Evolutionary conservation across 2,329 filamentous ascomycete species (phyloP), one percentile per base, ranked within the genome.

Genomic region (Blumeria hordei): DNA sequence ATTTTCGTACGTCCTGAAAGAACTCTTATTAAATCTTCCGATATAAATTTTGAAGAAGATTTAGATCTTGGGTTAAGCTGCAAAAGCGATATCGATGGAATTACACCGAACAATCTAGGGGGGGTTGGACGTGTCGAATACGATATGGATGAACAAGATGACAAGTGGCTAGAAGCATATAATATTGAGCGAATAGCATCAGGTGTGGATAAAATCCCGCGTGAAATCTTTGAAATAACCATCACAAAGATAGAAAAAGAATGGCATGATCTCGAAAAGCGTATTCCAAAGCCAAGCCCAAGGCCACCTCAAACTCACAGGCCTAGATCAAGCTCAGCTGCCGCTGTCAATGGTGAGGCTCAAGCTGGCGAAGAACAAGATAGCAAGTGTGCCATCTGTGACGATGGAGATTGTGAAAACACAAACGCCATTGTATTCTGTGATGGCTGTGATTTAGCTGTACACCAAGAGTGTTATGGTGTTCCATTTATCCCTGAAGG

Each of bases 231-330:
- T 64, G 92, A 98, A 67, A 93, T 96, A 58, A 93, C 88, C 14
- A 93, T 98, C 70, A 98, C 92, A 9, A 95, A 95, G 67, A 95
- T 98, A 57, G 92, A 98, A 68, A 95, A 95, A 69, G 90, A 96
- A 67, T 98, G 92, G 86, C 87, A 96, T 67, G 85, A 86, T 6
- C 72, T 98, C 7, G 92, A 98, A 68, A 95, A 94, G 71, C 77
- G 88, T 58, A 96, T 98, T 64, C 92, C 92, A 0, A 98, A 98
- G 66, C 87, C 88, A 12, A 94, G 94, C 64, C 90, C 90, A 0
- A 95, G 95, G 62, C 88, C 92, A 49, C 88, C 90, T 12, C 90
- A 95, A 69, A 95, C 88, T 3, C 88, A 95, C 65, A 77, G 90
- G 37, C 90, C 88, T 16, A 79, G 90, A 57, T 95, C 90, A 45